Evolutionary conservation across 2,329 filamentous ascomycete genomes (phyloP), one percentile per base, ranked within the genome.

Genomic region (Hirsutella rhossiliensis): DNA sequence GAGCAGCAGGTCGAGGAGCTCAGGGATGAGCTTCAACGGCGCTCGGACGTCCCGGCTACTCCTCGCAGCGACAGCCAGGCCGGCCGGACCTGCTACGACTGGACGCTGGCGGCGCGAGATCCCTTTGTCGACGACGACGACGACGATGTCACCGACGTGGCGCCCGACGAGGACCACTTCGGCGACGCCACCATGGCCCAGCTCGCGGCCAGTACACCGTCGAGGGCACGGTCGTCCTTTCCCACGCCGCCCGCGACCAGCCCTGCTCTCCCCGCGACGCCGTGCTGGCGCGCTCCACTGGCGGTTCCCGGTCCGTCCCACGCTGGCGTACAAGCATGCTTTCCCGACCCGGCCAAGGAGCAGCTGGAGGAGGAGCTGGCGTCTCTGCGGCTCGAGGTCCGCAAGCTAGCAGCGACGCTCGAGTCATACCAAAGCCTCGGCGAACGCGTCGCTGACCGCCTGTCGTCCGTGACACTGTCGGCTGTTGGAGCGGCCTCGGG

Each of bases 241-340:
- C 69, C 69, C 5, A 75, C 73, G 0, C 75, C 75, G 0, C 75
- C 75, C 1, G 66, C 69, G 3, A 78, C 75, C 0, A 78, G 75
- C 37, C 71, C 72, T 1, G 50, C 60, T 0, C 47, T 60, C 0
- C 56, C 49, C 47, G 46, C 54, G 0, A 68, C 69, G 2, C 72
- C 72, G 0, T 63, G 55, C 36, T 66, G 47, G 3, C 47, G 37
- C 6, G 47, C 48, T 2, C 45, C 51, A 5, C 45, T 19, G 1
- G 19, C 17, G 9, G 19, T 11, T 28, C 17, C 38, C 8, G 23
- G 5, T 11, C 31, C 4, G 3, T 60, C 60, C 0, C 55, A 68
- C 43, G 52, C 50, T 1, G 64, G 63, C 1, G 62, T 70, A 0
- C 71, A 75, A 48, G 61, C 58, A 1, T 50, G 53, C 3, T 47